phyloP scores from a whole-genome alignment of 1,284 basidiomycete genomes.

The Fistulinella cinereoalba region DNA sequence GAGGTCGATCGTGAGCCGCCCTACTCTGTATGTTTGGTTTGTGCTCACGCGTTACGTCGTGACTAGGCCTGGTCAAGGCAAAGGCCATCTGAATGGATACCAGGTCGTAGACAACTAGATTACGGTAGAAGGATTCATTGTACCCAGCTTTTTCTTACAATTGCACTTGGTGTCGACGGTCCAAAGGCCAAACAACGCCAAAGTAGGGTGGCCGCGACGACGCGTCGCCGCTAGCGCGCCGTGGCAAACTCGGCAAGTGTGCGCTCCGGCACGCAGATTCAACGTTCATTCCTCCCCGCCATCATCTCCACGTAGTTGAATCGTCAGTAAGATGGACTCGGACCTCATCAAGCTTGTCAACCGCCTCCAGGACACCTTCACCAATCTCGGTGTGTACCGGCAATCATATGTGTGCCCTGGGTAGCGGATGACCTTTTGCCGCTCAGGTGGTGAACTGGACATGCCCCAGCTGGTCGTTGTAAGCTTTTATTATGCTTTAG shows the following conservation, averaged over 20 bases:
- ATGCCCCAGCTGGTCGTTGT: conserved; percentile 85
- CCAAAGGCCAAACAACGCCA: conserved; percentile 33
- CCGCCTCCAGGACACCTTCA: conserved; percentile 89
- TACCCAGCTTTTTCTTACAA: conserved; percentile 8
- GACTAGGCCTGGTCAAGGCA: conserved; percentile 63
- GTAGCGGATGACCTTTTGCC: conserved; percentile 16
- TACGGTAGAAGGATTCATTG: conserved; percentile 19
- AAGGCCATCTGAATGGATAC: conserved; percentile 55
- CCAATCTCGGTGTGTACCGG: conserved; percentile 64
- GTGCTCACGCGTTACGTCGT: conserved; percentile 11
- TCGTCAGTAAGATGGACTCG: conserved; percentile 68
- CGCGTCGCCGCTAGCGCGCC: conserved; percentile 28
- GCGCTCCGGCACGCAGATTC: conserved; percentile 13
- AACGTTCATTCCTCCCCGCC: conserved; percentile 7
- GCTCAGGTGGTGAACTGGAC: conserved; percentile 75
- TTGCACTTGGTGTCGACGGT: conserved; percentile 1
- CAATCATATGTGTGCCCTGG: conserved; percentile 6
- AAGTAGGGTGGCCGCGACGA: conserved; percentile 34
- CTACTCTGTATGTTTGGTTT: not conserved
- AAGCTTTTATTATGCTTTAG: conserved; percentile 30
- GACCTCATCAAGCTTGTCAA: conserved; percentile 96
- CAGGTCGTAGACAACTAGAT: conserved; percentile 24
- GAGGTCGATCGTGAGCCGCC: conserved; percentile 88
- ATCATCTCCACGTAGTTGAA: conserved; percentile 1
- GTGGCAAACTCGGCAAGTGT: conserved; percentile 2